These are phyloP conservation scores for Neonectria sp. DNA, from an alignment of 2,329 filamentous ascomycete species.

Conservation along the genomic window DNA sequence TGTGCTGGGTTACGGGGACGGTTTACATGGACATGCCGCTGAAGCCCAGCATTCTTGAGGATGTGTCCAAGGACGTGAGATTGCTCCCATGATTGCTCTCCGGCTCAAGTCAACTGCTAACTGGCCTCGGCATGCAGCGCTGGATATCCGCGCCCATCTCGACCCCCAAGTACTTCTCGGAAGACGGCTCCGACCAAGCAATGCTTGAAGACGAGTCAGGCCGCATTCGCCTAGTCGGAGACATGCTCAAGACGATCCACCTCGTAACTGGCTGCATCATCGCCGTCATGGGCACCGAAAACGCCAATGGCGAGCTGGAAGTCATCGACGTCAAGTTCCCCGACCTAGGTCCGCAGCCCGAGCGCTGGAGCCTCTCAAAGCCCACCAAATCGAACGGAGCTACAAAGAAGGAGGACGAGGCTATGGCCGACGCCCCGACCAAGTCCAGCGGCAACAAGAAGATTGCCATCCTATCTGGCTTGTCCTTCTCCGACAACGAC, in stretches of 20 bases:
- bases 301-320: conserved; percentile 91
- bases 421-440: conserved; percentile 68
- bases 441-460: conserved; percentile 67
- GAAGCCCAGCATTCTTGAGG: conserved; percentile 96
- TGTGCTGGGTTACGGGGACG: conserved; percentile 96
- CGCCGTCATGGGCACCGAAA: conserved; percentile 95
- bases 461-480: conserved; percentile 89
- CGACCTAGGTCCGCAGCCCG: conserved; percentile 86
- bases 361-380: conserved; percentile 81
- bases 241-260: conserved; percentile 75
- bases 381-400: conserved; percentile 52
- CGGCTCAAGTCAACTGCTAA: too few species aligned
- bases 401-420: conserved; percentile 58
- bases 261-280: conserved; percentile 95
- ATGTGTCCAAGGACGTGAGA: conserved; percentile 90
- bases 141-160: conserved; percentile 89
- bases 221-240: conserved; percentile 83
- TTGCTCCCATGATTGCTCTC: not conserved
- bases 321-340: conserved; percentile 92
- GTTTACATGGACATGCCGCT: conserved; percentile 97
- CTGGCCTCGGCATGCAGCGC: conserved; percentile 67
- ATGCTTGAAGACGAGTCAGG: conserved; percentile 98
- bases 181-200: conserved; percentile 73
- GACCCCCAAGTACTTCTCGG: conserved; percentile 81
- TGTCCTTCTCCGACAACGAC: conserved; percentile 84